Base-by-base conservation (phyloP, 345 rosid species). In the Pugionium cornutum region DNA sequence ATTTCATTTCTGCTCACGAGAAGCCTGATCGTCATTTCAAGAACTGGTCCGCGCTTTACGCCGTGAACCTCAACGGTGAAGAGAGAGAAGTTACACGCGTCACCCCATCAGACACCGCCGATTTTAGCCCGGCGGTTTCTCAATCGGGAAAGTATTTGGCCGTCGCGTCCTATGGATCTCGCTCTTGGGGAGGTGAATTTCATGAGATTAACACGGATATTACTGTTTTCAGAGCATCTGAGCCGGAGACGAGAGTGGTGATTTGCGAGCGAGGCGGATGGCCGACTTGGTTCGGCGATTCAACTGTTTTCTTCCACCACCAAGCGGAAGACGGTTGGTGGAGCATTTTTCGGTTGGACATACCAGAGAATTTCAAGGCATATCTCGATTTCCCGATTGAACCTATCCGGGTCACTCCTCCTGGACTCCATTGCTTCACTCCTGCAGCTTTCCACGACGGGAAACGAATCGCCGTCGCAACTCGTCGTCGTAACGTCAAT, bases 291-390 rank as follows among this genome's bases (percentile, higher is more conserved):
- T 84, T 77, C 7, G 82, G 91, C 11, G 98, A 89, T 48, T 75
- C 83, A 5, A 63, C 68, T 30, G 71, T 92, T 49, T 92, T 75
- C 83, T 92, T 89, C 67, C 98, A 92, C 73, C 87, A 84, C 50
- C 79, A 80, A 68, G 87, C 85, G 1, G 86, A 84, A 6, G 97
- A 92, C 70, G 96, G 96, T 3, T 92, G 96, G 96, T 89, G 98
- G 98, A 89, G 98, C 81, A 76, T 92, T 67, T 92, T 67, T 78
- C 58, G 77, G 11, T 65, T 80, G 0, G 82, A 75, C 39, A 42
- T 92, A 40, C 72, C 82, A 7, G 70, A 37, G 2, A 79, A 67
- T 65, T 9, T 73, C 25, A 53, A 39, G 5, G 69, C 64, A 8
- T 36, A 34, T 42, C 27, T 79, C 4, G 58, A 26, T 7, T 75